Evolutionary conservation across 129 eudicot genomes (phyloP), one percentile per base, ranked within the genome.

Genomic region (Chrysanthemum lavandulifolium): DNA sequence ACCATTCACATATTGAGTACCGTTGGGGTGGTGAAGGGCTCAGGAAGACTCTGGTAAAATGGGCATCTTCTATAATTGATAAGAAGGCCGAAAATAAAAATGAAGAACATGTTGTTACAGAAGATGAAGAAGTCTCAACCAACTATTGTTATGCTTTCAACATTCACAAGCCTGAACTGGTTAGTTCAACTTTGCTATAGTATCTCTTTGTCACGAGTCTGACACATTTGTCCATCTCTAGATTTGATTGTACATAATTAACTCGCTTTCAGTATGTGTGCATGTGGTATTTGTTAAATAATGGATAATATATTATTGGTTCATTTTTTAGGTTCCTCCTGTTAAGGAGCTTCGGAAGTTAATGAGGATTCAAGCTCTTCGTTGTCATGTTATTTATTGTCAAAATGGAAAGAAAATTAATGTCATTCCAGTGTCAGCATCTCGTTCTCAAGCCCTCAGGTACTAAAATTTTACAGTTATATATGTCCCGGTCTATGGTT

Each of bases 21-120:
- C 94, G 97, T 3, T 95, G 99, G 99, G 99, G 99, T 54, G 97
- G 99, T 52, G 99, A 95, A 86, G 97, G 99, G 69, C 79, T 95
- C 57, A 86, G 97, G 85, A 91, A 88, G 87, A 91, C 99, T 67
- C 74, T 95, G 86, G 91, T 84, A 10, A 89, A 96, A 13, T 95
- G 97, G 99, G 94, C 95, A 16, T 53, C 85, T 62, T 81, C 96
- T 55, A 61, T 83, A 7, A 66, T 68, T 31, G 96, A 86, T 66
- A 90, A 83, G 76, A 88, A 71, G 27, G 91, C 86, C 74, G 89
- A 78, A 64, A 84, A 80, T 55, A 89, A 76, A 65, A 81, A 68
- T 29, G 88, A 71, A 73, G 88, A 83, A 27, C 94, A 90, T 14
- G 76, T 88, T 48, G 88, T 95, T 72, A 84, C 83, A 19, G 99